Conservation (phyloP, 768 basidiomycete genomes). For the Rhodocollybia butyracea region DNA sequence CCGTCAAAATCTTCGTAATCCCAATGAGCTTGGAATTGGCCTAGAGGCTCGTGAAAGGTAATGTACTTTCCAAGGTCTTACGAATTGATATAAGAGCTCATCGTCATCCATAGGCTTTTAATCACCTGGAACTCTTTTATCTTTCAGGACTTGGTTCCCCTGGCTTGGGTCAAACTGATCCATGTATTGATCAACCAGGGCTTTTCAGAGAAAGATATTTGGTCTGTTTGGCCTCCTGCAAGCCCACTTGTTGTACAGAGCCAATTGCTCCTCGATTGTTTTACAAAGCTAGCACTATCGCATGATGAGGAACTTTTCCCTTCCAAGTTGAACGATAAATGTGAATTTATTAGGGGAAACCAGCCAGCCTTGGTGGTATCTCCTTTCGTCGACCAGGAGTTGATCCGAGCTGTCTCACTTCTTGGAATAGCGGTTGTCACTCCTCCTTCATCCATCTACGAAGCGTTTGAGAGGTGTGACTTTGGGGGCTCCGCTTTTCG, state of each 20-base stretch:
- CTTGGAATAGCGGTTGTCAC: not conserved
- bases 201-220: constrained; percentile 14
- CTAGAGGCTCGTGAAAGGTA: constrained; percentile 18
- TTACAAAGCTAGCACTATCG: not conserved
- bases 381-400: not conserved
- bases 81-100: not conserved
- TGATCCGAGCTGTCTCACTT: not conserved
- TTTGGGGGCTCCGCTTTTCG: not conserved
- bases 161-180: constrained; percentile 14
- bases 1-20: constrained; percentile 27
- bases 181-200: constrained; percentile 10
- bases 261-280: constrained; percentile 3
- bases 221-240: constrained; percentile 17
- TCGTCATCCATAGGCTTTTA: constrained; percentile 11
- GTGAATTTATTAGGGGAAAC: constrained; percentile 4
- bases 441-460: not conserved
- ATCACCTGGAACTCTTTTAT: constrained; percentile 18
- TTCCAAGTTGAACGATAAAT: not conserved
- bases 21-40: constrained; percentile 19
- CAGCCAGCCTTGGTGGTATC: constrained; percentile 8
- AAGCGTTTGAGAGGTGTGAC: not conserved
- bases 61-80: not conserved
- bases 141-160: constrained; percentile 17
- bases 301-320: not conserved
- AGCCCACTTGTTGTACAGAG: constrained; percentile 7